Evolutionary conservation across 2,329 filamentous ascomycete species (phyloP).

Genomic region (Fusarium sp.): DNA sequence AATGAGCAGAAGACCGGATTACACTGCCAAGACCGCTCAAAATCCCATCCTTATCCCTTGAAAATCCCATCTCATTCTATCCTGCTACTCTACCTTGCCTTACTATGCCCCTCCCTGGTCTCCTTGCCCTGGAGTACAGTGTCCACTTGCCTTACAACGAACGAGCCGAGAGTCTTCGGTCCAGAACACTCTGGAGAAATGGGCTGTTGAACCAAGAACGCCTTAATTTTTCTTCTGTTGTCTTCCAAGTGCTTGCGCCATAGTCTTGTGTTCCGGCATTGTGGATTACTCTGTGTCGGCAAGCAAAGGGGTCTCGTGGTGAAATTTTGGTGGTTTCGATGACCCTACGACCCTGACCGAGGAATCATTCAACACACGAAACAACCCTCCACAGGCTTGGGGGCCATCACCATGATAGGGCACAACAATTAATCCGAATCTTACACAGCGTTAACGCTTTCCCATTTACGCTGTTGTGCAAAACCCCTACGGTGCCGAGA

Average conservation of each 20-base stretch:
- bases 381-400: slow-evolving; percentile 5
- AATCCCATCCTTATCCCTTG: slow-evolving; percentile 33
- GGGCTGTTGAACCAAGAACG: neutral
- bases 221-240: neutral
- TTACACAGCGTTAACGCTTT: neutral
- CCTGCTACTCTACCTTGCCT: neutral
- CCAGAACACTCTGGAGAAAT: neutral
- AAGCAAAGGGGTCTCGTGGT: slow-evolving; percentile 21
- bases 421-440: neutral
- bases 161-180: neutral
- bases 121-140: slow-evolving; percentile 3
- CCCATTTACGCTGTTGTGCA: neutral
- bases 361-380: slow-evolving; percentile 18
- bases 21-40: slow-evolving; percentile 13
- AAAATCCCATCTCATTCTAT: slow-evolving; percentile 20
- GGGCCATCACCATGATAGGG: neutral
- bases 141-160: slow-evolving; percentile 1
- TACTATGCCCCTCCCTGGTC: slow-evolving; percentile 1
- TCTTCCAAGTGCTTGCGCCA: neutral
- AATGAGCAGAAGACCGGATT: slow-evolving; percentile 14
- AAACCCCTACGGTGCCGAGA: neutral
- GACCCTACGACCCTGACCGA: slow-evolving; percentile 20
- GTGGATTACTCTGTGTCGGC: neutral
- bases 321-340: slow-evolving; percentile 17
- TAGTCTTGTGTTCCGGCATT: neutral